A percentile compares a stretch with the other conserved stretches of the same genome.
phyloP scores from a whole-genome alignment of 2,329 filamentous ascomycete genomes.

The Zelopaecilomyces penicillatus region DNA sequence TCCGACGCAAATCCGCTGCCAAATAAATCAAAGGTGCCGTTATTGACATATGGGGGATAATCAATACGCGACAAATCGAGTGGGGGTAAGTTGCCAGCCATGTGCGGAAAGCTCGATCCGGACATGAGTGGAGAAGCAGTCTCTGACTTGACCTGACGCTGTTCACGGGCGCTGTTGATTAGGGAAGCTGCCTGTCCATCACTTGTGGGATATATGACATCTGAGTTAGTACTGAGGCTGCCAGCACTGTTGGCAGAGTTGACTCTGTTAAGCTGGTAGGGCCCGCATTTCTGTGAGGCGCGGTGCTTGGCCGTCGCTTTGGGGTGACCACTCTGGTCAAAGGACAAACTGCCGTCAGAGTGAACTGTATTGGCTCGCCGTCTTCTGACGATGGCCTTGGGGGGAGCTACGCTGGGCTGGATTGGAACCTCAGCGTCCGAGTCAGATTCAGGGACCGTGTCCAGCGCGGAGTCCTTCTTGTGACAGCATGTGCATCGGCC shows the following conservation, averaged over 20 bases:
- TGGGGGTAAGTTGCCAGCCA: slow-evolving; percentile 41
- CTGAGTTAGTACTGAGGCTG: slow-evolving; percentile 37
- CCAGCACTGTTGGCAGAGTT: slow-evolving; percentile 48
- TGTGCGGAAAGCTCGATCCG: slow-evolving; percentile 40
- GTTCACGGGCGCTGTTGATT: slow-evolving; percentile 32
- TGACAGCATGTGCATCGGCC: slow-evolving; percentile 56
- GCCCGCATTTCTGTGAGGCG: slow-evolving; percentile 52
- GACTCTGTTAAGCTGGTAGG: slow-evolving; percentile 52
- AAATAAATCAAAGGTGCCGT: slow-evolving; percentile 44
- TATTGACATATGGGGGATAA: slow-evolving; percentile 40
- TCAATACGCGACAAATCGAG: slow-evolving; percentile 51
- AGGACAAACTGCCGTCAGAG: slow-evolving; percentile 50
- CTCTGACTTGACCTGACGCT: slow-evolving; percentile 52
- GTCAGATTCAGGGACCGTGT: slow-evolving; percentile 57
- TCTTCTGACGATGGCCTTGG: slow-evolving; percentile 38
- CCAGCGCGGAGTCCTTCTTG: slow-evolving; percentile 53
- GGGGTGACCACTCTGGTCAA: slow-evolving; percentile 57
- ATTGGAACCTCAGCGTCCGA: slow-evolving; percentile 39
- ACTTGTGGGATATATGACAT: slow-evolving; percentile 31
- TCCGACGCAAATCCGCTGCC: slow-evolving; percentile 36
- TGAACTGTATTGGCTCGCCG: slow-evolving; percentile 54
- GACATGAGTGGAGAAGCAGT: slow-evolving; percentile 50
- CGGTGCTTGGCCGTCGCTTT: slow-evolving; percentile 55
- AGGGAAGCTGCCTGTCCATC: slow-evolving; percentile 28
- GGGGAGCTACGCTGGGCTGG: slow-evolving; percentile 19